Evolutionary conservation across 768 basidiomycete species (phyloP), one percentile per base, ranked within the genome.

Genomic region (Rhizopogon vulgaris): DNA sequence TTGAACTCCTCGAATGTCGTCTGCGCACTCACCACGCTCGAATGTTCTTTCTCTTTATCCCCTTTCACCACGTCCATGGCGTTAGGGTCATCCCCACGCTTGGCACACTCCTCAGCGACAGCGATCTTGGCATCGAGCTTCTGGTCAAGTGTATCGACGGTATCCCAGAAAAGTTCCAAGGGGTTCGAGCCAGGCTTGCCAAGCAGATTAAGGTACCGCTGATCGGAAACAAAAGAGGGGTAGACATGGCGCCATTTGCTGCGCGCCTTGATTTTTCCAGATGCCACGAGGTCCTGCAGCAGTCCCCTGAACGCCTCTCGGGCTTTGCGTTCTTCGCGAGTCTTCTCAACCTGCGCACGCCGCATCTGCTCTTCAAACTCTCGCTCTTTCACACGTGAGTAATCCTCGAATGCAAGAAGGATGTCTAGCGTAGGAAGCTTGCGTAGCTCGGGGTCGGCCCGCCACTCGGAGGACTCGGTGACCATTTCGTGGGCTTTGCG

Each of bases 161-260:
- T 65, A 68, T 98, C 95, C 92, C 94, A 96, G 71, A 96, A 98
- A 4, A 98, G 78, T 61, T 99, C 96, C 28, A 99, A 77, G 1
- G 95, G 94, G 58, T 90, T 94, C 2, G 93, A 95, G 12, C 96
- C 96, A 7, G 90, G 90, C 60, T 87, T 90, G 14, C 96, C 95
- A 15, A 98, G 82, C 69, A 98, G 83, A 54, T 79, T 76, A 39
- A 86, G 75, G 71, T 98, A 99, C n/a, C 91, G 82, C 40, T 78
- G 74, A 62, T 96, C 91, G 32, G 84, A 74, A 6, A 75, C 73
- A 71, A 98, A 84, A 22, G 75, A 69, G 0, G 90, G 85, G 59
- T 93, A 93, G 25, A 93, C 78, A 34, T 87, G 78, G 66, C 93
- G 93, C 95, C 95, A 99, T 66, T 94, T 94, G 4, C 85, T 83